These are phyloP conservation scores for Boletus reticuloceps DNA, from an alignment of 768 basidiomycete species.

Conservation along the genomic window DNA sequence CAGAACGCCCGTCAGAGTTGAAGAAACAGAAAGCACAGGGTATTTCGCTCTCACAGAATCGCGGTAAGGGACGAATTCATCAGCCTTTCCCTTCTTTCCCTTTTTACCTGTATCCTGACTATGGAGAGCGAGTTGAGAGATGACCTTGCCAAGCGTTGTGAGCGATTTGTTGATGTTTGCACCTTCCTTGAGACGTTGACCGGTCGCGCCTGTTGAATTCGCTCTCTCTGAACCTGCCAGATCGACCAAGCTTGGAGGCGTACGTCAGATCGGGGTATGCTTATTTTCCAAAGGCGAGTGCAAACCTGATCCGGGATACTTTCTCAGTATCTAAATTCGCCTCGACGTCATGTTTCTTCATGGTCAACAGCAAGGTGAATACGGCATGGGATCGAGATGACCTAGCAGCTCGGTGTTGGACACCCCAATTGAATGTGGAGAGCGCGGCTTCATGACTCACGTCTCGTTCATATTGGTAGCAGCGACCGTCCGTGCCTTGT, in stretches of 20 bases:
- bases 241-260: conserved; percentile 72
- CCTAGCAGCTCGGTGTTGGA: conserved; percentile 36
- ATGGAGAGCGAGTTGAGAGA: conserved; percentile 77
- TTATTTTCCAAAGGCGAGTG: background rate
- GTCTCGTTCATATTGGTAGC: conserved; percentile 99
- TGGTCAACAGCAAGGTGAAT: conserved; percentile 91
- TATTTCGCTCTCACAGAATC: conserved; percentile 74
- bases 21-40: background rate
- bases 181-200: conserved; percentile 93
- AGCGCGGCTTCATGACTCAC: conserved; percentile 40
- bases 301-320: conserved; percentile 93
- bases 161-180: conserved; percentile 99
- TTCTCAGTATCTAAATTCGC: conserved; percentile 96
- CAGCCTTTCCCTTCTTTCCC: conserved; percentile 85
- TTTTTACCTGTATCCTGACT: conserved; percentile 64
- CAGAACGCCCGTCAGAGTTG: conserved; percentile 4
- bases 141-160: conserved; percentile 97
- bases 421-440: background rate
- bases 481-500: conserved; percentile 97
- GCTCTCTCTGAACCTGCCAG: conserved; percentile 96
- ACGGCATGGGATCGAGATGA: conserved; percentile 98
- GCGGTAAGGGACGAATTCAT: conserved; percentile 95
- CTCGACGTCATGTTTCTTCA: conserved; percentile 81
- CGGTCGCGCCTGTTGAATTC: conserved; percentile 97
- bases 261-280: conserved; percentile 8